phyloP scores from a whole-genome alignment of 169 alveolate species.

The Condylostoma magnum region DNA sequence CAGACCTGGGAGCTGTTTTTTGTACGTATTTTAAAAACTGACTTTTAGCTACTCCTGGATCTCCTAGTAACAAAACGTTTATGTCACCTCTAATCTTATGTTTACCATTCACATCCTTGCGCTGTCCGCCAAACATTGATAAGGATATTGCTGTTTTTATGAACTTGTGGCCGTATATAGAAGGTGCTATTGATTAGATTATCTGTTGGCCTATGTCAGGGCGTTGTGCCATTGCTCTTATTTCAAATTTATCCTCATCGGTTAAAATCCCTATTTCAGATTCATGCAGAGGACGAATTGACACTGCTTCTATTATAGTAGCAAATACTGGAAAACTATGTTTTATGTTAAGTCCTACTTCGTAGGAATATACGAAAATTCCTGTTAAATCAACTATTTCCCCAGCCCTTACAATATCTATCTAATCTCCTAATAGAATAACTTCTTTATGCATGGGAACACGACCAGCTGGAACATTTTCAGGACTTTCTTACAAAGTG shows the following conservation, averaged over 20 bases:
- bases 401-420: conserved; percentile 99
- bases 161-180: conserved; percentile 94
- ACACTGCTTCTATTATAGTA: conserved; percentile 95
- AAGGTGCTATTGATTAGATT: conserved; percentile 96
- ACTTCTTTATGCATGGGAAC: conserved; percentile 98
- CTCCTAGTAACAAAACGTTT: conserved; percentile 93
- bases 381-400: conserved; percentile 98
- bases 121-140: conserved; percentile 93
- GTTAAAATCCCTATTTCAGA: conserved; percentile 87
- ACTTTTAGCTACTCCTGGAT: conserved; percentile 99
- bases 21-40: conserved; percentile 97
- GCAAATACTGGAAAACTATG: conserved; percentile 96
- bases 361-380: conserved; percentile 92
- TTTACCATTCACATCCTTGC: conserved; percentile 91
- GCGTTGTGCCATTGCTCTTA: conserved; percentile 87
- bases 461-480: conserved; percentile 98
- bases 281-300: conserved; percentile 90
- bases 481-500: conserved; percentile 97
- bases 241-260: conserved; percentile 91
- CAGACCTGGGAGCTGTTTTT: conserved; percentile 95
- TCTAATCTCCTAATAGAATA: conserved; percentile 94
- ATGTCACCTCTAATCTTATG: conserved; percentile 97
- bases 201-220: conserved; percentile 94
- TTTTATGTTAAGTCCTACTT: conserved; percentile 91
- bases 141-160: conserved; percentile 91